Base-by-base conservation (phyloP, 768 basidiomycete genomes). In the Galerina sulciceps region DNA sequence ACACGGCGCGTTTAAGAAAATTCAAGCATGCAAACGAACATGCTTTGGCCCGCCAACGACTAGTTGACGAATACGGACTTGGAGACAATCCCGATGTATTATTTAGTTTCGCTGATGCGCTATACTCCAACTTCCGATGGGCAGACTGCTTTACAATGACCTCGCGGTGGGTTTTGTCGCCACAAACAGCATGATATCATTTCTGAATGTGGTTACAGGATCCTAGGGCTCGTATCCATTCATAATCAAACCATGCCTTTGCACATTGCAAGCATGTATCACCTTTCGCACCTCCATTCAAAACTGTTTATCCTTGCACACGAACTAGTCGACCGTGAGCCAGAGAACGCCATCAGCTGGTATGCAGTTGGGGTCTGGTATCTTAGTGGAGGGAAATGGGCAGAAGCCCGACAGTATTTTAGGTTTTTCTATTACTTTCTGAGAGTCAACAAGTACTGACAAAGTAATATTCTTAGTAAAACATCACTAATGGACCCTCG, bases 341-440 rank as follows among this genome's bases (percentile, higher is more conserved):
- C 97, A 0, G 93, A 95, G 68, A 90, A 92, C 42, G 88, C 94
- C 0, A 85, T 93, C 53, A 96, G 93, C 65, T 99, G 97, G 97
- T 99, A 99, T 73, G 94, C 97, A 4, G 97, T 99, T 20, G 97
- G 96, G 0, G 87, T 98, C 18, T 99, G 96, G 92, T 99, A 99
- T 74, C 84, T 96, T 55, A 85, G 88, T 34, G 86, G 87, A 26
- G 84, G 85, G 50, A 93, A 96, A 67, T 99, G 92, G 90, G 78
- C 87, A 10, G 93, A 96, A 65, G 94, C 96, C 2, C 79, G 96
- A 65, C 88, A 96, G 63, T 99, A 96, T 70, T 96, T 99, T 71
- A 96, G 95, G 94, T 94, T 56, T 26, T 38, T 44, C 38, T 18
- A 43, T 37, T 54, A 3, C 43, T 14, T 53, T 42, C n/a, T 38